phyloP scores from a whole-genome alignment of 2,329 filamentous ascomycete species.

The Fusarium tupiense region DNA sequence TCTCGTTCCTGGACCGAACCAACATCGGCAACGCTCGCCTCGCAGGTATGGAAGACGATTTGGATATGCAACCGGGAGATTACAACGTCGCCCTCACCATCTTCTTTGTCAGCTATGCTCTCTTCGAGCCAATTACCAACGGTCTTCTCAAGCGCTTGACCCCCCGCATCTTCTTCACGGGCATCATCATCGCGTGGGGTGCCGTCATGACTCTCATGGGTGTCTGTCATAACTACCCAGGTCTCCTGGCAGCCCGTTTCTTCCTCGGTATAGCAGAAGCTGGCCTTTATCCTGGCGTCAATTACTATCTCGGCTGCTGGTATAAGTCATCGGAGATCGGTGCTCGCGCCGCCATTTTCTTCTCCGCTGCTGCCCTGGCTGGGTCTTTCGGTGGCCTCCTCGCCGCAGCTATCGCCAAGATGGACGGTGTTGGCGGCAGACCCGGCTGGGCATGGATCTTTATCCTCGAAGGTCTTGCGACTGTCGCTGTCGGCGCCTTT shows the following conservation, averaged over 20 bases:
- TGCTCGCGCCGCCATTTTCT: constrained; percentile 77
- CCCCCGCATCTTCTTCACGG: constrained; percentile 70
- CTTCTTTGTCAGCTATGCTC: constrained; percentile 76
- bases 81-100: constrained; percentile 69
- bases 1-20: constrained; percentile 56
- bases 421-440: constrained; percentile 66
- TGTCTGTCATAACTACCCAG: constrained; percentile 55
- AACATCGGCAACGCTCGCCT: constrained; percentile 62
- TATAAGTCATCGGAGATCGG: constrained; percentile 81
- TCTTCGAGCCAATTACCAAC: constrained; percentile 73
- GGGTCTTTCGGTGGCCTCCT: constrained; percentile 78
- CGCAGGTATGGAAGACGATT: constrained; percentile 29
- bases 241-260: constrained; percentile 61
- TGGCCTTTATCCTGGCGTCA: constrained; percentile 72
- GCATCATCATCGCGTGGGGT: constrained; percentile 70
- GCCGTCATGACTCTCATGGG: constrained; percentile 60
- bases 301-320: constrained; percentile 80
- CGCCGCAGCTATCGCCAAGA: constrained; percentile 73
- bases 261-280: constrained; percentile 73
- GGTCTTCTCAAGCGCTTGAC: constrained; percentile 70
- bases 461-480: constrained; percentile 74
- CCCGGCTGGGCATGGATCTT: constrained; percentile 71
- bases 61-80: constrained; percentile 47
- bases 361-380: constrained; percentile 79
- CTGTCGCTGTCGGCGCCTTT: constrained; percentile 69